A percentile compares a stretch with the other conserved stretches of the same genome.
These are phyloP conservation scores for Achaetomiella virescens DNA, from an alignment of 495 filamentous ascomycete genomes.

Conservation along the genomic window DNA sequence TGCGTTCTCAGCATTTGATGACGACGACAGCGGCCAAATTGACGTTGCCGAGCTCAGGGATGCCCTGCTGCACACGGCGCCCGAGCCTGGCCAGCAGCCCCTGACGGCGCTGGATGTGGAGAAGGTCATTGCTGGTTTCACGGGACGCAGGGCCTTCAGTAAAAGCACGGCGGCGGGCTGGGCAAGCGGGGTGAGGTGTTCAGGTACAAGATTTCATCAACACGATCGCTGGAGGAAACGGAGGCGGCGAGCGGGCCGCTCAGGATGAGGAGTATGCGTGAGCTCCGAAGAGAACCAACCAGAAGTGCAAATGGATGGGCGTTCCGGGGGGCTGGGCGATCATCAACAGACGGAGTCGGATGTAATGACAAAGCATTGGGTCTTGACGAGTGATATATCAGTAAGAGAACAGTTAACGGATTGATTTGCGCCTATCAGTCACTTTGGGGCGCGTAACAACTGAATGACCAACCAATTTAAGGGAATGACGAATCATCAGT, in stretches of 20 bases:
- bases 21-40: slow-evolving; percentile 89
- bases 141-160: slow-evolving; percentile 69
- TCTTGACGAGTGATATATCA: background rate
- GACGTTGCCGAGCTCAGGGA: slow-evolving; percentile 77
- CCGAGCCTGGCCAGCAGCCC: slow-evolving; percentile 60
- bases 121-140: slow-evolving; percentile 75
- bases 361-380: background rate
- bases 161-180: slow-evolving; percentile 43
- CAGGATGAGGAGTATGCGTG: slow-evolving; percentile 26
- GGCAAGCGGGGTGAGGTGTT: slow-evolving; percentile 65
- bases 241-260: slow-evolving; percentile 28
- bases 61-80: slow-evolving; percentile 72
- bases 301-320: background rate
- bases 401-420: background rate
- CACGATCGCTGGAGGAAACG: slow-evolving; percentile 46
- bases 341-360: background rate
- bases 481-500: background rate
- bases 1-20: slow-evolving; percentile 91
- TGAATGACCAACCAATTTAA: slow-evolving; percentile 1
- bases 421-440: slow-evolving; percentile 2
- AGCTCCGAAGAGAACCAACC: background rate
- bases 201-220: slow-evolving; percentile 71
- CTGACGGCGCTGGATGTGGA: slow-evolving; percentile 76
- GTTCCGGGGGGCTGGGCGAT: slow-evolving; percentile 1
- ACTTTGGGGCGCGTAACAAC: background rate